Evolutionary conservation across 2,329 filamentous ascomycete genomes (phyloP).

Genomic region (Pseudogymnoascus sp.): DNA sequence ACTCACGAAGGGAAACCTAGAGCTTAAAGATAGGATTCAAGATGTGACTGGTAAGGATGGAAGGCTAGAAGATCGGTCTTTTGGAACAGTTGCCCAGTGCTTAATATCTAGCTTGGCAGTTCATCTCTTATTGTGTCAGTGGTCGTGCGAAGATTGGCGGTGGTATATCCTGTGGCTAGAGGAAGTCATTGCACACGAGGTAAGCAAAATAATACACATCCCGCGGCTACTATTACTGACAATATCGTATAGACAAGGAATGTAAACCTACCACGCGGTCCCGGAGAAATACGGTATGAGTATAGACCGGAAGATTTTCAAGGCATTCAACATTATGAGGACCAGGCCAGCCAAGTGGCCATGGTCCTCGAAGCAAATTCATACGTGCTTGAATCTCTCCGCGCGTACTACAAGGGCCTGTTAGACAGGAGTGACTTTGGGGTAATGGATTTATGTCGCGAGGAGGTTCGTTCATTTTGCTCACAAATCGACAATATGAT

Average conservation of each 20-base stretch:
- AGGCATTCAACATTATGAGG: conserved; percentile 32
- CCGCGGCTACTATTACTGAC: background rate
- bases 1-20: conserved; percentile 29
- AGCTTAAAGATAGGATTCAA: conserved; percentile 26
- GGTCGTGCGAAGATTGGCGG: conserved; percentile 37
- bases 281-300: background rate
- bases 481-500: conserved; percentile 30
- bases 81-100: conserved; percentile 26
- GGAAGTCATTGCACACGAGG: conserved; percentile 26
- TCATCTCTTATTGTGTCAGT: conserved; percentile 33
- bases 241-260: background rate
- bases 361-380: conserved; percentile 33
- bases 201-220: conserved; percentile 15
- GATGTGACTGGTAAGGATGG: conserved; percentile 28
- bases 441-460: conserved; percentile 14
- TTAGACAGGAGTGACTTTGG: conserved; percentile 22
- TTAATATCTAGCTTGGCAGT: conserved; percentile 31
- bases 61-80: conserved; percentile 28
- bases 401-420: conserved; percentile 25
- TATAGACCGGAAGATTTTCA: conserved; percentile 27
- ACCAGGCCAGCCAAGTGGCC: conserved; percentile 30
- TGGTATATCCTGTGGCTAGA: conserved; percentile 35
- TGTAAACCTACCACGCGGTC: background rate
- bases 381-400: conserved; percentile 29
- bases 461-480: conserved; percentile 24